Evolutionary conservation across 2,329 filamentous ascomycete genomes (phyloP).

Genomic region (Ploettnerulaceae sp.): DNA sequence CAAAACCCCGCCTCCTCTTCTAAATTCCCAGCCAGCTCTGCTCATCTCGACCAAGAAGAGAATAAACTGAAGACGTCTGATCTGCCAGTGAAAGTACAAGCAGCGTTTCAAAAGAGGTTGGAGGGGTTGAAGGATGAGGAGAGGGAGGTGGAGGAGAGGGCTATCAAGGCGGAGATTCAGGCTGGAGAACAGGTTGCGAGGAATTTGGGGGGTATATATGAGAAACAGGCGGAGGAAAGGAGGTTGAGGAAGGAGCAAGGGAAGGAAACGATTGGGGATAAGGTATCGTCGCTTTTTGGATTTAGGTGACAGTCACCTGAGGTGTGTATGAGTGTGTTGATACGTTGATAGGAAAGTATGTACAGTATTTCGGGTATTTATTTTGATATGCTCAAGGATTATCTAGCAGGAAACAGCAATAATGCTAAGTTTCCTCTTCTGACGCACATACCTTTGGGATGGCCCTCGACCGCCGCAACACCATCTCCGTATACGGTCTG

Average conservation of each 20-base stretch:
- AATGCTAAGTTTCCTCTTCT: conserved; percentile 3
- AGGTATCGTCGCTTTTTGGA: conserved; percentile 33
- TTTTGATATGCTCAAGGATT: neutral
- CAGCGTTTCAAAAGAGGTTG: conserved; percentile 49
- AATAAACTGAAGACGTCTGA: conserved; percentile 25
- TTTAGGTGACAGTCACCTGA: conserved; percentile 14
- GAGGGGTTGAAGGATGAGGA: conserved; percentile 55
- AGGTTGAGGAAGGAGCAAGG: conserved; percentile 53
- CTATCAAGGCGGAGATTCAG: conserved; percentile 57
- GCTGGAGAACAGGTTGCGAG: conserved; percentile 56
- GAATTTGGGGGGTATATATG: conserved; percentile 50
- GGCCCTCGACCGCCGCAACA: no score
- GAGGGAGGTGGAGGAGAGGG: conserved; percentile 57
- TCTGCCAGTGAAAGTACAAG: conserved; percentile 45
- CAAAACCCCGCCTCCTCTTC: conserved; percentile 9
- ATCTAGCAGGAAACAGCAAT: neutral
- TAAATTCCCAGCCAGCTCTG: conserved; percentile 3
- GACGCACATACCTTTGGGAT: no score
- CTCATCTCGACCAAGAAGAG: conserved; percentile 19
- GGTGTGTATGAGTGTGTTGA: neutral
- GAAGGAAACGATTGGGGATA: conserved; percentile 40
- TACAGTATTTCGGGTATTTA: conserved; percentile 1
- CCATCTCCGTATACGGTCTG: no score
- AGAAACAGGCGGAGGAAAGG: conserved; percentile 50
- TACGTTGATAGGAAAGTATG: neutral